Base-by-base conservation (phyloP, 139 green algal species). In the Coelastrella sp. region DNA sequence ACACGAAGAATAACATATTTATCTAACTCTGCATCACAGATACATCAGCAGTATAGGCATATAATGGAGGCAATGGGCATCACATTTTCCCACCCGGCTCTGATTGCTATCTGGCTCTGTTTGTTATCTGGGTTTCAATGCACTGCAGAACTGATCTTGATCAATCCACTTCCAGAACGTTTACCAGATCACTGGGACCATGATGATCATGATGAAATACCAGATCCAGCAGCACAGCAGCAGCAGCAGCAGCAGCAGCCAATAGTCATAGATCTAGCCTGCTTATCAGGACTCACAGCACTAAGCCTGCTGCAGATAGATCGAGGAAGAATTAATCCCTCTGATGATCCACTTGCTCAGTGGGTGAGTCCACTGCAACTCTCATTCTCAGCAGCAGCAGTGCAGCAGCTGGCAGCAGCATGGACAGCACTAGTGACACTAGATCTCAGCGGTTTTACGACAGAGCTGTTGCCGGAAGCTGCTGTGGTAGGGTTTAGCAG, bases 261-360 rank as follows among this genome's bases (percentile, higher is more conserved):
- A 14, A 68, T 88, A 68, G 68, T 65, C 84, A 79, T 80, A 80
- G 84, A 58, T 22, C 65, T 88, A 35, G 68, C 78, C 78, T 66
- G 49, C 78, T 63, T 84, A 22, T 84, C 66, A 79, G 68, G 84
- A 20, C 84, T 88, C 9, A 56, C 68, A 49, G 17, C 8, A 22
- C 68, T 88, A 6, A 22, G 57, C 17, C 84, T 88, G 84, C 84
- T 88, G 65, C 84, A 88, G 49, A 81, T 88, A 59, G 84, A 88
- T 65, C 84, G 74, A 11, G n/a, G 65, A 20, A 49, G 9, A 7
- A 7, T 19, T 58, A 59, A 86, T 74, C 79, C 10, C 4, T 76
- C 15, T n/a, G 24, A 27, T 25, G 68, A 80, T 17, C 10, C 35
- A 65, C 11, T 20, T 22, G 78, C 78, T 27, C 68, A 7, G 78